Evolutionary conservation across 2,329 filamentous ascomycete genomes (phyloP).

Genomic region (Fusarium sp.): DNA sequence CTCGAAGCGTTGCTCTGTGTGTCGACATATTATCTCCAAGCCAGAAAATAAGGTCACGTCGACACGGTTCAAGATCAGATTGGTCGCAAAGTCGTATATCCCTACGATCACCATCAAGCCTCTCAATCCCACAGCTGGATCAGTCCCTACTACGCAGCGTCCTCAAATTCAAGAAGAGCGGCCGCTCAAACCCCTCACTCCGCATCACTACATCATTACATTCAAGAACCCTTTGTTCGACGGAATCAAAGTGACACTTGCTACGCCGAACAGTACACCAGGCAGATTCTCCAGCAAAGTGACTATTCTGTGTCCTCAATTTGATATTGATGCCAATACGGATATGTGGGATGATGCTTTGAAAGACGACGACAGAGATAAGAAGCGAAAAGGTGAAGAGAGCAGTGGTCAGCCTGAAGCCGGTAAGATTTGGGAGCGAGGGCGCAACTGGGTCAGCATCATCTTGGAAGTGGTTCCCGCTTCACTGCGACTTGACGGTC

Average conservation of each 20-base stretch:
- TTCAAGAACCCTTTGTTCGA: conserved; percentile 97
- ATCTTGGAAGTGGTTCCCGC: conserved; percentile 88
- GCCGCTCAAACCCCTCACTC: conserved; percentile 66
- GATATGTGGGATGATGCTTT: conserved; percentile 89
- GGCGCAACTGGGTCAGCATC: conserved; percentile 94
- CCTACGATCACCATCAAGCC: conserved; percentile 82
- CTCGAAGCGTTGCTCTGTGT: conserved; percentile 91
- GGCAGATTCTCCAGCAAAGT: conserved; percentile 82
- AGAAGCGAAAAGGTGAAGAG: conserved; percentile 56
- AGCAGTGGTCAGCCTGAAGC: conserved; percentile 73
- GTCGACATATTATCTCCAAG: conserved; percentile 94
- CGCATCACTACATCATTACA: conserved; percentile 85
- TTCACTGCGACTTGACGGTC: conserved; percentile 57
- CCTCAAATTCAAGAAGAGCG: conserved; percentile 48
- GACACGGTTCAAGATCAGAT: conserved; percentile 90
- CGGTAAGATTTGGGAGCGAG: conserved; percentile 96
- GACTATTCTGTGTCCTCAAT: conserved; percentile 93
- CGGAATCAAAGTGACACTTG: conserved; percentile 85
- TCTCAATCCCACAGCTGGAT: conserved; percentile 57
- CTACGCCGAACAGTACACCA: conserved; percentile 82
- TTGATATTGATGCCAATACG: conserved; percentile 94
- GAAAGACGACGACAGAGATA: conserved; percentile 61
- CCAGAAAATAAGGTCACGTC: conserved; percentile 91
- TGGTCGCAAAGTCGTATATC: conserved; percentile 89
- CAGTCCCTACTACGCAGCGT: conserved; percentile 51